phyloP scores from a whole-genome alignment of 2,329 filamentous ascomycete genomes.

The Hypomyces perniciosus region DNA sequence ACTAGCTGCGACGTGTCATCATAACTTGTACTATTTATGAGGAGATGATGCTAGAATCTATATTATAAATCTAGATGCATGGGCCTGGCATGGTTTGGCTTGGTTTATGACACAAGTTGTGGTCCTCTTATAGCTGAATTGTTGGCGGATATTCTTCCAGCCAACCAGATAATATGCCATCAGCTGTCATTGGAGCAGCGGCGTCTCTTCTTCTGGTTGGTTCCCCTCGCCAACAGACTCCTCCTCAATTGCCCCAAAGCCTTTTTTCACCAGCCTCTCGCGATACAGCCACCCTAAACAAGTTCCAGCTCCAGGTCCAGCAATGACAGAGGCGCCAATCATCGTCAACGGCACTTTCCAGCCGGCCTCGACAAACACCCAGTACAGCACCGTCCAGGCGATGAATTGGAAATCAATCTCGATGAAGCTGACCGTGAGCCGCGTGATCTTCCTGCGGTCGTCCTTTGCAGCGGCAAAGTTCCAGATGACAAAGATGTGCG shows the following conservation, averaged over 20 bases:
- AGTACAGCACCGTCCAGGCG: constrained; percentile 44
- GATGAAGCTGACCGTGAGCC: constrained; percentile 39
- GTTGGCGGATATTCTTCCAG: neutral
- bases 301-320: constrained; percentile 34
- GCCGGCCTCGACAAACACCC: constrained; percentile 47
- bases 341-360: constrained; percentile 33
- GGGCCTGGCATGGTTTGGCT: constrained; percentile 4
- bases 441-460: constrained; percentile 46
- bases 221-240: constrained; percentile 14
- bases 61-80: constrained; percentile 12
- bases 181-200: constrained; percentile 23
- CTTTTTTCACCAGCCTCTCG: constrained; percentile 29
- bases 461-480: constrained; percentile 31
- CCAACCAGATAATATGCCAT: neutral
- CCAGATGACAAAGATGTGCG: constrained; percentile 39
- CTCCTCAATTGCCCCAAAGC: constrained; percentile 11
- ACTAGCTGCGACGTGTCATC: constrained; percentile 15
- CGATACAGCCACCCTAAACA: constrained; percentile 36
- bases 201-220: constrained; percentile 28
- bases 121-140: neutral
- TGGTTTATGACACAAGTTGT: neutral
- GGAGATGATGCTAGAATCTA: constrained; percentile 13
- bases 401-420: constrained; percentile 42
- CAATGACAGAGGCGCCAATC: constrained; percentile 22
- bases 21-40: constrained; percentile 20